A percentile compares a stretch with the other conserved stretches of the same genome.
These are phyloP conservation scores for Chamaecyparis obtusa DNA, from an alignment of 75 land plant species.

Conservation along the genomic window DNA sequence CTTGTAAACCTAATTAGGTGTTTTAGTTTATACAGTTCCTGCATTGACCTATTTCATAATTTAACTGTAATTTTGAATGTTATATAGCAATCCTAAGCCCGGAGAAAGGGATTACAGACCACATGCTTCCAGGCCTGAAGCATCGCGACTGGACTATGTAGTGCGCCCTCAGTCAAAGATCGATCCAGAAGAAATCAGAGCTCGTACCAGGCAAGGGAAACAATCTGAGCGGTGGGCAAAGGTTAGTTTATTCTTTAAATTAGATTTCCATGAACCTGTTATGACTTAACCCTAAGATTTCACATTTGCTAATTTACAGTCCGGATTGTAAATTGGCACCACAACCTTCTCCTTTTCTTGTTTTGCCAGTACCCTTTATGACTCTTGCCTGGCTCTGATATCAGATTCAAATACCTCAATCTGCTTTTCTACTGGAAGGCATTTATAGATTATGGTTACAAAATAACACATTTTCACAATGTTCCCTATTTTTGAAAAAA, in stretches of 20 bases:
- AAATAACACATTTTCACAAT: too few species aligned
- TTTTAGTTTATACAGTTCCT: not conserved
- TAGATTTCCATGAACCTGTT: too few species aligned
- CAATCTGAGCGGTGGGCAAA: constrained; percentile 51
- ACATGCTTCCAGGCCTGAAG: constrained; percentile 85
- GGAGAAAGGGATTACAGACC: constrained; percentile 53
- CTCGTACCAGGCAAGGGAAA: constrained; percentile 60
- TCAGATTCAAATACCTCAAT: too few species aligned
- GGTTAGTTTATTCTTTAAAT: constrained; percentile 31
- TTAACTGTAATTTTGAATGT: not conserved
- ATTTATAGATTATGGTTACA: too few species aligned
- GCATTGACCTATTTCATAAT: not conserved
- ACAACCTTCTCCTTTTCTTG: too few species aligned
- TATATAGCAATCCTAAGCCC: constrained; percentile 42
- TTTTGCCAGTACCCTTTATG: too few species aligned
- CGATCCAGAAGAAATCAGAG: constrained; percentile 73
- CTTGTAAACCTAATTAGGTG: not conserved
- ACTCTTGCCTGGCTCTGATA: too few species aligned
- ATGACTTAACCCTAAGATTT: too few species aligned
- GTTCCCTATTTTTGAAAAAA: too few species aligned
- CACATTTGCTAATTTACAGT: too few species aligned
- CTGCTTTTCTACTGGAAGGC: too few species aligned
- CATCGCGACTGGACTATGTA: constrained; percentile 79
- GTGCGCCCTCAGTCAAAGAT: constrained; percentile 90
- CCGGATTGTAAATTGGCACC: too few species aligned